phyloP scores from a whole-genome alignment of 2,329 filamentous ascomycete species.

The Venturia aucupariae region DNA sequence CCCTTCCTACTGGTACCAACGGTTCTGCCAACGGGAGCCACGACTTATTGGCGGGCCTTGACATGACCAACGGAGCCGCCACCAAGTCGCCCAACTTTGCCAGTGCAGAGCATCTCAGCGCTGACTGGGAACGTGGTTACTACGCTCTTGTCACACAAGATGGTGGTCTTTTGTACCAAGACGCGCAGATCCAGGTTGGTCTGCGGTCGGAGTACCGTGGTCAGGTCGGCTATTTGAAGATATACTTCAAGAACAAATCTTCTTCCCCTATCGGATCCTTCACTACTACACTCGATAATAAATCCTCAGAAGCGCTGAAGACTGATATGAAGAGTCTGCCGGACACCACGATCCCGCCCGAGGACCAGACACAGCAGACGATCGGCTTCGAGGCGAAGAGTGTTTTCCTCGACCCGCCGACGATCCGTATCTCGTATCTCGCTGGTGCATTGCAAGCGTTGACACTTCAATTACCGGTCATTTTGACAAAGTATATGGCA shows the following conservation, averaged over 20 bases:
- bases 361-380: slow-evolving; percentile 80
- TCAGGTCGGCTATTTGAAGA: slow-evolving; percentile 89
- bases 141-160: slow-evolving; percentile 68
- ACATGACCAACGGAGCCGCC: slow-evolving; percentile 52
- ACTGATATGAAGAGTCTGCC: slow-evolving; percentile 84
- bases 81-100: slow-evolving; percentile 71
- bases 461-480: slow-evolving; percentile 80
- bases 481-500: slow-evolving; percentile 95
- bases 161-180: slow-evolving; percentile 89
- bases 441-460: slow-evolving; percentile 88
- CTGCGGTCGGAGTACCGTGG: slow-evolving; percentile 88
- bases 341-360: slow-evolving; percentile 66
- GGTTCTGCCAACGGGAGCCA: slow-evolving; percentile 43
- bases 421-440: slow-evolving; percentile 87
- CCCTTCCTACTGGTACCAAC: slow-evolving; percentile 32
- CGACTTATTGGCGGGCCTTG: slow-evolving; percentile 74
- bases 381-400: slow-evolving; percentile 85
- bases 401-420: slow-evolving; percentile 76
- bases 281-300: slow-evolving; percentile 83
- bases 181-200: slow-evolving; percentile 86
- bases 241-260: slow-evolving; percentile 95
- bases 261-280: slow-evolving; percentile 78
- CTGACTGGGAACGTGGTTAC: slow-evolving; percentile 88
- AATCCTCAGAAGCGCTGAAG: slow-evolving; percentile 56
- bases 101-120: slow-evolving; percentile 83